Evolutionary conservation across 108 stramenopile species (phyloP).

Genomic region (Nannochloropsis salina): DNA sequence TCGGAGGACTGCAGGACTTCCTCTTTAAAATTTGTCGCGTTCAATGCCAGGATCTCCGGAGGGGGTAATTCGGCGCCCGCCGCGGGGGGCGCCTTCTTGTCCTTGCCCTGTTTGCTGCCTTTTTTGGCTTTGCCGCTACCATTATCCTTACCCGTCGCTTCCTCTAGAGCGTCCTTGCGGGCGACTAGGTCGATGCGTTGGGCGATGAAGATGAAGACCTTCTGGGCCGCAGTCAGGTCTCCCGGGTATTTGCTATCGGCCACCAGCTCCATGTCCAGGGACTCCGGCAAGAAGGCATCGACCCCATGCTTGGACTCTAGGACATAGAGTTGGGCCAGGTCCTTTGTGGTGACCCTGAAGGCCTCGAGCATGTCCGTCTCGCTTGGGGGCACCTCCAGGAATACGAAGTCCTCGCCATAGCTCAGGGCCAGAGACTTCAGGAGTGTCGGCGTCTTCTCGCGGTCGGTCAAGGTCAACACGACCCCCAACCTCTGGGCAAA

Average conservation of each 20-base stretch:
- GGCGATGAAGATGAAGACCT: background rate
- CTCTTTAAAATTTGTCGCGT: background rate
- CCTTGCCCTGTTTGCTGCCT: background rate
- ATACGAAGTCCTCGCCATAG: background rate
- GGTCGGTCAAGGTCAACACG: background rate
- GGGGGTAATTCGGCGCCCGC: background rate
- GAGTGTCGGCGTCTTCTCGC: background rate
- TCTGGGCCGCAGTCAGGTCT: background rate
- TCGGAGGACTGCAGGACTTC: background rate
- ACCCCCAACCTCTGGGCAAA: background rate
- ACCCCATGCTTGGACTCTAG: background rate
- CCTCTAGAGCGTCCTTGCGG: background rate
- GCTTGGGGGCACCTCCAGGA: background rate
- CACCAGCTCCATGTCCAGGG: background rate
- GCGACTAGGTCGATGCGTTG: background rate
- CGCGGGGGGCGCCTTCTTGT: background rate
- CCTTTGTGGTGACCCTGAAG: background rate
- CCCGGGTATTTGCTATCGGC: background rate
- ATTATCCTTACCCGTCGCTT: background rate
- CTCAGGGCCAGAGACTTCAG: background rate
- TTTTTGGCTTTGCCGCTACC: background rate
- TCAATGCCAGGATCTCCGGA: background rate
- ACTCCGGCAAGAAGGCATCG: background rate
- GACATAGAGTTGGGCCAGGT: background rate
- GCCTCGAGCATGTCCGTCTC: background rate